phyloP scores from a whole-genome alignment of 2,329 filamentous ascomycete species.

The Atkinsonella texensis region DNA sequence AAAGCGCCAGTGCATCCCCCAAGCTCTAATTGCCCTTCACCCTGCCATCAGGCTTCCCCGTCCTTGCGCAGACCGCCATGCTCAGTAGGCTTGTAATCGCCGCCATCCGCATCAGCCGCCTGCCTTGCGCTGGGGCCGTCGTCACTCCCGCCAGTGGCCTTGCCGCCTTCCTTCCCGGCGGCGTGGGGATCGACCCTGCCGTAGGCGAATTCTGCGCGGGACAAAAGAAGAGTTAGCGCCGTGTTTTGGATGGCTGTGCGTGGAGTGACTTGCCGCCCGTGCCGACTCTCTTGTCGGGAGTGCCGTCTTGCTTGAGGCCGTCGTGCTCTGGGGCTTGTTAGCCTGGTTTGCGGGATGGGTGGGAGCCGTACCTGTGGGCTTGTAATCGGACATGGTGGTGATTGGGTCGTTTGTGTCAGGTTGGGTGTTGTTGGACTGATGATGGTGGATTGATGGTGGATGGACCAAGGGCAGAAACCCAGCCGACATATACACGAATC shows the following conservation, averaged over 20 bases:
- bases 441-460: background rate
- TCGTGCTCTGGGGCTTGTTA: background rate
- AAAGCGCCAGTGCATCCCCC: too few species aligned
- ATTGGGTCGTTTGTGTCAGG: background rate
- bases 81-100: background rate
- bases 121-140: background rate
- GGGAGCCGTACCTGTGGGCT: background rate
- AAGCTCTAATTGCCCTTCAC: background rate
- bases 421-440: background rate
- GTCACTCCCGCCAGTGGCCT: background rate
- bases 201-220: conserved; percentile 1
- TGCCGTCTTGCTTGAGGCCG: conserved; percentile 1
- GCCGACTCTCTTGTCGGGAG: conserved; percentile 2
- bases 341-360: background rate
- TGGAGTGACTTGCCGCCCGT: background rate
- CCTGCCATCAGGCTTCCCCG: background rate
- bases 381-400: background rate
- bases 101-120: too few species aligned
- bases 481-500: too few species aligned
- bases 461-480: background rate
- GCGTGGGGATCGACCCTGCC: conserved; percentile 1
- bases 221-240: too few species aligned
- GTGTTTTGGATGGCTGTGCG: too few species aligned
- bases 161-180: background rate
- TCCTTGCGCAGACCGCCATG: background rate